Conservation (phyloP, 2,329 filamentous ascomycete species). For the Tolypocladium album region DNA sequence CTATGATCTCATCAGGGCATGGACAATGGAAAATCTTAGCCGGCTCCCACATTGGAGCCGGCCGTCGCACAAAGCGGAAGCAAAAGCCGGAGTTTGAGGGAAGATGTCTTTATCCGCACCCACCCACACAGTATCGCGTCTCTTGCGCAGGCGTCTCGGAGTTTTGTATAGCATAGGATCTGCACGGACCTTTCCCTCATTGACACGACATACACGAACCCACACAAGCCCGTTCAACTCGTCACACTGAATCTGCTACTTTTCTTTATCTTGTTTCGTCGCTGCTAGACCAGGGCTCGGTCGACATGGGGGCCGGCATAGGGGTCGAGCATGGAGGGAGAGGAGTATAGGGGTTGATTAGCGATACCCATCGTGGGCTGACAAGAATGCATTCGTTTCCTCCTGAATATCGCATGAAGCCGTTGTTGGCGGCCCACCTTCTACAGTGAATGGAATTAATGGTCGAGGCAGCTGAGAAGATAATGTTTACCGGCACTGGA, state of each 20-base stretch:
- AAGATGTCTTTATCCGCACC: background rate
- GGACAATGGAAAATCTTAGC: background rate
- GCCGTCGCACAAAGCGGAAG: background rate
- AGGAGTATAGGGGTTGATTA: background rate
- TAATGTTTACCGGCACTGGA: background rate
- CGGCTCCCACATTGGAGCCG: slow-evolving; percentile 1
- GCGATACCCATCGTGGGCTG: background rate
- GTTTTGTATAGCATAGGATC: slow-evolving; percentile 13
- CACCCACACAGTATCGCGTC: background rate
- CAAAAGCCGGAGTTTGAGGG: background rate
- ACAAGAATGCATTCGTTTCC: background rate
- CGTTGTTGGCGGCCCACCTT: background rate
- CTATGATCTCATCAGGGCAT: background rate
- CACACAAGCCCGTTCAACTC: background rate
- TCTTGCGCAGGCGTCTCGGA: slow-evolving; percentile 9
- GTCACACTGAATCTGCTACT: background rate
- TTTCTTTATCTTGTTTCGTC: background rate
- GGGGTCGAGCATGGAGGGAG: background rate
- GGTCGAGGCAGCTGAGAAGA: background rate
- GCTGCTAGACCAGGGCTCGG: background rate
- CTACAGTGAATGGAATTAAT: background rate
- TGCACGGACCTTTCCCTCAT: slow-evolving; percentile 2
- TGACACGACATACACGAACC: background rate
- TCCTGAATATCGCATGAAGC: background rate
- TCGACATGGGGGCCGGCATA: background rate